Percentiles rank a stretch among this genome's conserved stretches.
Conservation (phyloP, 2,329 filamentous ascomycete species). For the Sporothrix brunneoviolacea region DNA sequence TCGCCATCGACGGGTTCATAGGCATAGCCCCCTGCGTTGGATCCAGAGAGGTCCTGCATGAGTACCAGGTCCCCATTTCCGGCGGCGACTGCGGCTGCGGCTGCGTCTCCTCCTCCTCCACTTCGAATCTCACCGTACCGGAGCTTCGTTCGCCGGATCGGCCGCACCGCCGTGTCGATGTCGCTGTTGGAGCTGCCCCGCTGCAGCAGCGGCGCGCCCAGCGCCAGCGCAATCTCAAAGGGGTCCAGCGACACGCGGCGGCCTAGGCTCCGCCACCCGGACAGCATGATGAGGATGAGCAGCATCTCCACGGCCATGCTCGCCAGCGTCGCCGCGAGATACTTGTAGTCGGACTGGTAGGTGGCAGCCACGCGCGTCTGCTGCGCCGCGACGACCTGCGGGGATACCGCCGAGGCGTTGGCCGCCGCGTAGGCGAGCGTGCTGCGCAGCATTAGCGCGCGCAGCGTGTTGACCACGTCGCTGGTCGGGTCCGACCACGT, state of each 20-base stretch:
- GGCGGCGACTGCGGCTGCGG: no score
- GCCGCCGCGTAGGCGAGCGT: background rate
- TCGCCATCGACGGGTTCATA: no score
- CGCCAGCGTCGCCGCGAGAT: background rate
- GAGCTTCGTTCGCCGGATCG: background rate
- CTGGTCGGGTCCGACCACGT: conserved; percentile 7
- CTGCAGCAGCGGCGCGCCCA: conserved; percentile 5
- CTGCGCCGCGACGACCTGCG: background rate
- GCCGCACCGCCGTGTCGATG: background rate
- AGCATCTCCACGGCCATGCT: conserved; percentile 4
- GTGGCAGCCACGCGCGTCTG: background rate
- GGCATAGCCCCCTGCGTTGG: no score
- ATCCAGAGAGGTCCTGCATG: no score
- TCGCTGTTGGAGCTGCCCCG: conserved; percentile 6
- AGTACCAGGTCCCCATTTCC: no score
- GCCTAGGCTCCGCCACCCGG: conserved; percentile 1
- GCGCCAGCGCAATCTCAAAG: conserved; percentile 8
- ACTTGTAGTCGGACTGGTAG: conserved; percentile 2
- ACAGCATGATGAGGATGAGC: background rate
- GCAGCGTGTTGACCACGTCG: conserved; percentile 7
- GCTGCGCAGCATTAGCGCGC: conserved; percentile 11
- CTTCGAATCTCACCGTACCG: no score
- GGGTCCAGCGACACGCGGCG: conserved; percentile 1
- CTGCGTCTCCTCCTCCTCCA: no score
- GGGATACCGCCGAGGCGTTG: background rate